Evolutionary conservation across 2,329 filamentous ascomycete genomes (phyloP), one percentile per base, ranked within the genome.

Genomic region (Verticillium longisporum): DNA sequence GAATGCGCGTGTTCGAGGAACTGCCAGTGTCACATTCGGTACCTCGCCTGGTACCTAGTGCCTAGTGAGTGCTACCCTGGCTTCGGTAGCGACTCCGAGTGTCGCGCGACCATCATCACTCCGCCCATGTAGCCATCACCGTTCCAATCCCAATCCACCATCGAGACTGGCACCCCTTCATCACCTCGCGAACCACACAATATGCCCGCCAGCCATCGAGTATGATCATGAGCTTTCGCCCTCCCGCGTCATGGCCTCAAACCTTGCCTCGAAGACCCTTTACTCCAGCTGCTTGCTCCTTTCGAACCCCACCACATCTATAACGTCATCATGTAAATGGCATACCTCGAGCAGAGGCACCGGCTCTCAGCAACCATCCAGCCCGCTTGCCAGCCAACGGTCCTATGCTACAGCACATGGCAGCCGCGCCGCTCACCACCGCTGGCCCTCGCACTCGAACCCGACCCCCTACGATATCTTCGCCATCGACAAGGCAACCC

Each of bases 401-500:
- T 26, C 2, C 10, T 55, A 55, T 55, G 56, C 36, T 5, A 38
- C 56, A 5, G 34, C 31, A 11, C 56, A 37, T 15, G 9, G 26
- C 6, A 45, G 56, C 31, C 57, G 61, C 6, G 31, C n/a, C 14
- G 10, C 6, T 32, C 38, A 54, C 6, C 11, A 70, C 6, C 65
- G 69, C 38, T 86, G 84, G 84, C 83, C 84, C 2, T 70, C 72
- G 5, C 70, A 72, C 6, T 63, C 70, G 21, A 70, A 80, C 50
- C 91, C 90, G 1, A 94, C 93, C 0, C 95, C 95, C 1, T 98
- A 99, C 77, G 91, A 98, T 70, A 91, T 99, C 71, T 88, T 98
- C 69, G 80, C 83, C 63, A 74, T 78, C 56, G 68, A 74, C 59
- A 73, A 75, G 36, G 31, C 59, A 15, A 86, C 85, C 14, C 83